Conservation (phyloP, 176 grass and related monocot species). For the Pontederia paniculata region DNA sequence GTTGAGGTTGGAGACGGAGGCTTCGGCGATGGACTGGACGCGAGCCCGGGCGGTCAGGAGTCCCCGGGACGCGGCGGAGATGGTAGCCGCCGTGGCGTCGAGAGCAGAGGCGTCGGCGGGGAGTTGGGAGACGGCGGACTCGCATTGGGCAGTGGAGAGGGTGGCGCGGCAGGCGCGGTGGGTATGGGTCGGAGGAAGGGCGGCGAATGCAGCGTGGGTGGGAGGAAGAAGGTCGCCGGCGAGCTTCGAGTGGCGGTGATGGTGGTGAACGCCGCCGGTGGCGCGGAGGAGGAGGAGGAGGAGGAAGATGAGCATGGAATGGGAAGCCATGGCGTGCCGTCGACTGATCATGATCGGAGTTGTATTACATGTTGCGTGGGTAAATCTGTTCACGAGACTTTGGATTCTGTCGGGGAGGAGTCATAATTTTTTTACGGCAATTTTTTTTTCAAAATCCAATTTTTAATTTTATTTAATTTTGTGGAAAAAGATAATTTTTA, state of each 20-base stretch:
- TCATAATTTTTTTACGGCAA: too few species aligned
- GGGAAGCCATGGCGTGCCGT: constrained; percentile 16
- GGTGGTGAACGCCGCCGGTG: neutral
- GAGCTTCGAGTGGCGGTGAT: neutral
- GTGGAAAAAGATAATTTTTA: too few species aligned
- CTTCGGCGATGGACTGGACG: constrained; percentile 42
- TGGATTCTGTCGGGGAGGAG: too few species aligned
- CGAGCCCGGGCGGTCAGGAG: constrained; percentile 45
- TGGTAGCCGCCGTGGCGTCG: constrained; percentile 31
- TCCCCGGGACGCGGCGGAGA: constrained; percentile 32
- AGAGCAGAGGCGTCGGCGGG: constrained; percentile 24
- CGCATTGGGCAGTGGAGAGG: constrained; percentile 43
- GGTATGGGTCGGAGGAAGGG: constrained; percentile 21
- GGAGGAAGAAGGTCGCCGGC: neutral
- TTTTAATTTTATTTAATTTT: too few species aligned
- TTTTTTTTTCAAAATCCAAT: too few species aligned
- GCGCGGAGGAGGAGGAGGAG: constrained; percentile 14
- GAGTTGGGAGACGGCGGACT: constrained; percentile 41
- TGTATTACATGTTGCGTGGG: too few species aligned
- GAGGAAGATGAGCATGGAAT: neutral
- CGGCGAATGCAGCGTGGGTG: constrained; percentile 14
- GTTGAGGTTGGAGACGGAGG: constrained; percentile 32
- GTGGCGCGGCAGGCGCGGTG: constrained; percentile 72
- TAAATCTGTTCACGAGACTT: too few species aligned
- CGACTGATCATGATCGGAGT: neutral